Evolutionary conservation across 2,329 filamentous ascomycete genomes (phyloP), one percentile per base, ranked within the genome.

Genomic region (Xylaria sp.): DNA sequence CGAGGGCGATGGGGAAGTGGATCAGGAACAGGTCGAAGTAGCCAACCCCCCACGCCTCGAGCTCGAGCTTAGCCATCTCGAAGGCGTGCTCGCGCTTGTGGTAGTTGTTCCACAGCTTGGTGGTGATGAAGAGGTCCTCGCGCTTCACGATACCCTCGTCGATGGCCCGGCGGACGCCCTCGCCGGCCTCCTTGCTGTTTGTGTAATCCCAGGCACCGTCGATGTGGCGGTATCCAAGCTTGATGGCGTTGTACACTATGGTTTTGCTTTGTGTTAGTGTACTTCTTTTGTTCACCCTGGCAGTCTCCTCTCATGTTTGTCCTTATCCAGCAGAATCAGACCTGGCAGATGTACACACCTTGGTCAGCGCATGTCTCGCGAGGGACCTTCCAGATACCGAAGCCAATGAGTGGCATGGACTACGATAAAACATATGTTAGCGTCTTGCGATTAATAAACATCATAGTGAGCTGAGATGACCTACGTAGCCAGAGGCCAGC

Each of bases 11-110:
- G 63, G 80, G 81, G 74, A 82, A 92, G 76, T 91, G 88, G 72
- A 92, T 90, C 61, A 91, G 80, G 74, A 85, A 90, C 11, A 92
- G 79, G 72, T 92, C 89, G 60, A 92, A 79, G 72, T 91, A 91
- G 61, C 88, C 87, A 40, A 88, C 78, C 12, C 82, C 83, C 70
- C 90, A 82, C 70, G 87, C 83, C 72, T 87, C 82, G 55, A 90
- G 79, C 43, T 87, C 87, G 42, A 84, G 81, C 65, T 84, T 80
- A 50, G 87, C 83, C 65, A 87, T 88, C 66, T 83, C 78, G 62
- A 84, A 79, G 15, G 91, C 89, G 69, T 88, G 85, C 69, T 88
- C 82, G 0, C 83, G 83, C 65, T 84, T 80, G 71, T 89, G 86
- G 69, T 78, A 82, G 74, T 86, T 87, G 77, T 88, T 89, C 87